Conservation (phyloP, 305 asterid genomes). For the Euphrasia arctica region DNA sequence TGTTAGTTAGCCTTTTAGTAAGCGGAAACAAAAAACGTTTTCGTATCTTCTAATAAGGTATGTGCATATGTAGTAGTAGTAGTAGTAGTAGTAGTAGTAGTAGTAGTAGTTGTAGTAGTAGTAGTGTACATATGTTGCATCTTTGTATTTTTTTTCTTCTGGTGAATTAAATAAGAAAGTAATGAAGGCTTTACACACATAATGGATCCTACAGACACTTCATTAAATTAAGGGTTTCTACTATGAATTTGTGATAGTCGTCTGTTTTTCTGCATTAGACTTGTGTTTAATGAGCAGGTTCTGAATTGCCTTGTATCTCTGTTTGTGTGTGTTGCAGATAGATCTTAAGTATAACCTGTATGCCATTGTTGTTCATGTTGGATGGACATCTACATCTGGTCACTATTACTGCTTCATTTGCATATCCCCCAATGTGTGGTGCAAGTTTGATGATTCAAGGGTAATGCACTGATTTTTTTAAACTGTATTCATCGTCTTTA, state of each 20-base stretch:
- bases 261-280: conserved; percentile 18
- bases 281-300: conserved; percentile 9
- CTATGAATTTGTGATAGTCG: neutral
- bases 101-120: no score
- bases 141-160: no score
- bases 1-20: no score
- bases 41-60: no score
- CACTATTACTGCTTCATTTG: conserved; percentile 85
- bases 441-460: conserved; percentile 78
- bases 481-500: neutral
- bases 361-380: conserved; percentile 83
- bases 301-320: conserved; percentile 16
- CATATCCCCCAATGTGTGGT: conserved; percentile 59
- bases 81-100: no score
- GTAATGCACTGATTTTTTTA: conserved; percentile 33
- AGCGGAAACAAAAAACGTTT: no score
- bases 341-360: conserved; percentile 60
- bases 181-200: no score
- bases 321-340: conserved; percentile 40
- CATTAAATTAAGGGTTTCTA: no score
- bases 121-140: no score
- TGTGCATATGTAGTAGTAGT: no score
- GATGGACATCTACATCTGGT: conserved; percentile 68
- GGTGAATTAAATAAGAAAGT: no score
- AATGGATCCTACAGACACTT: no score